Evolutionary conservation across 371 early-diverging fungal species (phyloP), one percentile per base, ranked within the genome.

Genomic region (Mucor sp.): DNA sequence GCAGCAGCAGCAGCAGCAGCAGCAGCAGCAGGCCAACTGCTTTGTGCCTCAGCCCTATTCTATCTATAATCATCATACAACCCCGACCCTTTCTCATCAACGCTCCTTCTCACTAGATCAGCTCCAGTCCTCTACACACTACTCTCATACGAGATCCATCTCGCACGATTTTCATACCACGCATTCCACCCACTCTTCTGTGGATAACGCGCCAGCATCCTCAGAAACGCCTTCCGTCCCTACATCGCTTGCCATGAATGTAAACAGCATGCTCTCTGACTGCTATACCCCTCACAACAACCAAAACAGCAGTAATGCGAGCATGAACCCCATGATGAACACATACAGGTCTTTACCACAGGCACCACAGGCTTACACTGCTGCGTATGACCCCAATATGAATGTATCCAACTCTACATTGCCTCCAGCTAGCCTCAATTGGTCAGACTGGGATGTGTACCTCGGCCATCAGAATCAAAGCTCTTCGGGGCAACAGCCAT

Each of bases 401-500:
- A 62, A 67, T 53, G 47, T 60, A 0, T 67, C 66, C 12, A 59
- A 21, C 30, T 53, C 66, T 0, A 53, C 67, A 33, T 44, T 66
- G 19, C 63, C 68, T 2, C 68, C 72, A 2, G 65, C 72, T 21
- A 68, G 68, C 35, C 56, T 72, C 4, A 72, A 68, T 37, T 72
- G 72, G 72, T 62, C 57, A 8, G 72, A 72, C 23, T 72, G 72
- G 72, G 66, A 62, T n/a, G 59, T 62, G 6, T 72, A 72, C 39
- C 56, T 72, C 11, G 68, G 65, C 4, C 72, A 66, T 30, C 66
- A 66, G 35, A 65, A 58, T 27, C 57, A 57, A 57, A 5, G 33
- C 6, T 7, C 33, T 1, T 15, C 57, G 3, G 32, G 32, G 9
- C 21, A 17, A 4, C 57, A n/a, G 6, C 57, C 32, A 47, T 11